Percentiles rank a stretch among this genome's conserved stretches.
These are phyloP conservation scores for Phytophthora sojae DNA, from an alignment of 352 stramenopile genomes.

Conservation along the genomic window DNA sequence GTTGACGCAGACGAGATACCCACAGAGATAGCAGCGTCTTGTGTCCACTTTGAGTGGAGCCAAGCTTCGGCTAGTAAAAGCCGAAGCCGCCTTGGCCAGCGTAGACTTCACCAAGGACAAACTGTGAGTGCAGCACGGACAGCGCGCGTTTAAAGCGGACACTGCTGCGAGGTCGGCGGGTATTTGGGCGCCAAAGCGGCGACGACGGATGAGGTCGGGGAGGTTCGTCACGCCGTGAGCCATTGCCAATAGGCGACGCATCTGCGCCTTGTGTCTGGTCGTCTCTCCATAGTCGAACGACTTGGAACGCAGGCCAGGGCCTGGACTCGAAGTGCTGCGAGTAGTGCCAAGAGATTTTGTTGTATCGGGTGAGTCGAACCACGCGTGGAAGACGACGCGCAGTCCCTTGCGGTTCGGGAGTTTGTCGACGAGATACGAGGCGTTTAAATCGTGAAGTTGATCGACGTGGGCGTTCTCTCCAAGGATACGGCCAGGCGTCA, in stretches of 20 bases:
- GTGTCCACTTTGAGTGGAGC: conserved; percentile 23
- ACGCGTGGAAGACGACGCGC: conserved; percentile 35
- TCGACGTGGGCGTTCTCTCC: conserved; percentile 21
- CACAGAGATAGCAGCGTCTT: conserved; percentile 47
- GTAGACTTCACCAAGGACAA: conserved; percentile 35
- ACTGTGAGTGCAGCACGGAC: conserved; percentile 59
- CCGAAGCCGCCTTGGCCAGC: conserved; percentile 14
- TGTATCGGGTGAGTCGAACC: conserved; percentile 15
- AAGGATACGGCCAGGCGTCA: conserved; percentile 17
- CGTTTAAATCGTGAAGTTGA: conserved; percentile 33
- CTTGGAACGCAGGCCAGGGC: conserved; percentile 1
- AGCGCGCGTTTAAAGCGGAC: conserved; percentile 51
- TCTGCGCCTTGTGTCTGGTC: conserved; percentile 16
- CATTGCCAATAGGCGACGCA: conserved; percentile 36
- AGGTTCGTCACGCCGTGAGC: conserved; percentile 45
- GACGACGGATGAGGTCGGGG: conserved; percentile 53
- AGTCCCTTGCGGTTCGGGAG: conserved; percentile 17
- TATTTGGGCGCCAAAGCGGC: conserved; percentile 61
- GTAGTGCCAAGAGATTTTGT: not conserved
- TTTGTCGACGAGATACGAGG: conserved; percentile 35
- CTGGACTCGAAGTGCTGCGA: not conserved
- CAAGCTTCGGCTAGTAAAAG: conserved; percentile 10
- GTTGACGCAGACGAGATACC: conserved; percentile 44
- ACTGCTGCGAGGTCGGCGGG: conserved; percentile 46
- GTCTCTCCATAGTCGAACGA: conserved; percentile 2